Evolutionary conservation across 495 filamentous ascomycete genomes (phyloP).

Genomic region (Xeromyces bisporus): DNA sequence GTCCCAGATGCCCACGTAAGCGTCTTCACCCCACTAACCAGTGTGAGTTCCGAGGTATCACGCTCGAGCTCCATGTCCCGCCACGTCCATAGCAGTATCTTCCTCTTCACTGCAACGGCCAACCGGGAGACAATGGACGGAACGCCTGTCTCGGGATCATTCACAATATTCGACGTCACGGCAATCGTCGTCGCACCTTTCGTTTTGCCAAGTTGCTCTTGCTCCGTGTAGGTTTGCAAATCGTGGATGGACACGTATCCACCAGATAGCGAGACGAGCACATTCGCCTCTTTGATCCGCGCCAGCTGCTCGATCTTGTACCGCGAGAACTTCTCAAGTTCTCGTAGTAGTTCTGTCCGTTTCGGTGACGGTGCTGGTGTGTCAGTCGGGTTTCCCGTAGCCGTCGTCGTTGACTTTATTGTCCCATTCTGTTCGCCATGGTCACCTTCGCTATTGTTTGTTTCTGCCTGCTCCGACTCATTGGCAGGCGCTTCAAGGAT

Average conservation of each 20-base stretch:
- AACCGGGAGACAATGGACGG: conserved; percentile 79
- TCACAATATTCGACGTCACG: conserved; percentile 84
- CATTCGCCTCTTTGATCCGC: conserved; percentile 82
- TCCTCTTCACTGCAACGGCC: conserved; percentile 82
- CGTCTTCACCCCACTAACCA: conserved; percentile 64
- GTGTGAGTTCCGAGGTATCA: conserved; percentile 56
- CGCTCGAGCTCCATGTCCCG: conserved; percentile 73
- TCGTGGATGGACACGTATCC: conserved; percentile 77
- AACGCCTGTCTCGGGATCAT: conserved; percentile 70
- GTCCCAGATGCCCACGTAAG: conserved; percentile 81
- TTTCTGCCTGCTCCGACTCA: conserved; percentile 1
- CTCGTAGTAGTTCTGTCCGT: conserved; percentile 70
- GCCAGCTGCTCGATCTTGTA: conserved; percentile 83
- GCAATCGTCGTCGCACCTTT: conserved; percentile 82
- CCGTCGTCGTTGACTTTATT: conserved; percentile 7
- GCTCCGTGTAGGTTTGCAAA: conserved; percentile 61
- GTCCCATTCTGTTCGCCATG: conserved; percentile 5
- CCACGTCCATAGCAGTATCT: conserved; percentile 84
- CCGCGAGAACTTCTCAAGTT: conserved; percentile 84
- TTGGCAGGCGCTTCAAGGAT: conserved; percentile 46
- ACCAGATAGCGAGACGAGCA: conserved; percentile 79
- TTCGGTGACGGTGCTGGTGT: conserved; percentile 21
- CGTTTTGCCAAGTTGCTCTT: conserved; percentile 63
- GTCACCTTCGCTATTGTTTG: conserved; percentile 9
- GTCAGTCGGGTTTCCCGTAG: conserved; percentile 12